These are phyloP conservation scores for Aspergillus quadrilineatus DNA, from an alignment of 2,329 filamentous ascomycete species.

Conservation along the genomic window DNA sequence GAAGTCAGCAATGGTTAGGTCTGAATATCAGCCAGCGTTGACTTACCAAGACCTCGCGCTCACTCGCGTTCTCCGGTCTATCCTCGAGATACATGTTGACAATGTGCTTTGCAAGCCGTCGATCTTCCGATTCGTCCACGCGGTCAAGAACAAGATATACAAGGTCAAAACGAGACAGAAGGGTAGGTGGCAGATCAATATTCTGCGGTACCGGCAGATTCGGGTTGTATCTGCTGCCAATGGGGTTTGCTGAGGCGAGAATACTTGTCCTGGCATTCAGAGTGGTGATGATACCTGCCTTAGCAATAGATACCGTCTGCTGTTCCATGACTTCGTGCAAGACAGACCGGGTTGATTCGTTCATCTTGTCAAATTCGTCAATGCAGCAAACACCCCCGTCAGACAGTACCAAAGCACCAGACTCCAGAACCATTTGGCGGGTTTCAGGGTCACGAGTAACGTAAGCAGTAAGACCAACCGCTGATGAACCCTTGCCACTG, in stretches of 20 bases:
- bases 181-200: slow-evolving; percentile 91
- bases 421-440: slow-evolving; percentile 71
- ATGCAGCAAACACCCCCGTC: slow-evolving; percentile 77
- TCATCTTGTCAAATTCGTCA: slow-evolving; percentile 80
- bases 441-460: slow-evolving; percentile 73
- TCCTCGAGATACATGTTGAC: slow-evolving; percentile 97
- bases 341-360: slow-evolving; percentile 69
- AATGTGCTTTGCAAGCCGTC: slow-evolving; percentile 84
- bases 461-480: slow-evolving; percentile 75
- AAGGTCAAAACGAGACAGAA: slow-evolving; percentile 93
- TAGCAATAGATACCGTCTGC: slow-evolving; percentile 75
- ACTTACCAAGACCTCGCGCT: slow-evolving; percentile 76
- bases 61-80: slow-evolving; percentile 76
- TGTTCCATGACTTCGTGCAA: slow-evolving; percentile 81
- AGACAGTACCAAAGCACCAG: slow-evolving; percentile 69
- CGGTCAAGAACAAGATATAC: slow-evolving; percentile 96
- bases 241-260: slow-evolving; percentile 94
- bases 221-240: slow-evolving; percentile 96
- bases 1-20: slow-evolving; percentile 9
- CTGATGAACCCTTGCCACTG: slow-evolving; percentile 72
- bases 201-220: slow-evolving; percentile 96
- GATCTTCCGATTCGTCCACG: slow-evolving; percentile 85
- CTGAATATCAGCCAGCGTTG: not conserved
- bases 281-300: slow-evolving; percentile 78
- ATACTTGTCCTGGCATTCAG: slow-evolving; percentile 95